These are phyloP conservation scores for Deakozyma indianensis DNA, from an alignment of 805 yeast genomes.

Conservation along the genomic window DNA sequence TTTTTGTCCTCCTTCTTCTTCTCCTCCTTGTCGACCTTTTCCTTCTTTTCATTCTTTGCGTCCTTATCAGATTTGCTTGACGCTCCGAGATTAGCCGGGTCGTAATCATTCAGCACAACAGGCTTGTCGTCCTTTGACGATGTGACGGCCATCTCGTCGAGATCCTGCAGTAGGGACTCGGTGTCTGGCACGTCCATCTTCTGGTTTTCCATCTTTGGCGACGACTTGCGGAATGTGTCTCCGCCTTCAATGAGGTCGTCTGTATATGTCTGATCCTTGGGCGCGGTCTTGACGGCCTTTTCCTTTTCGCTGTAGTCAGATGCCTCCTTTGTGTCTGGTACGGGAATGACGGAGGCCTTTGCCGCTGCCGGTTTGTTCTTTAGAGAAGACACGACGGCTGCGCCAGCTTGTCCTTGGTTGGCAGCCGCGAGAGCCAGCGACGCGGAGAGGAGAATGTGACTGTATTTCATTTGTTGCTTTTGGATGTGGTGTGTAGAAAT, in stretches of 20 bases:
- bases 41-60: slow-evolving; percentile 4
- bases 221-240: slow-evolving; percentile 17
- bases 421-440: neutral
- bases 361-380: neutral
- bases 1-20: neutral
- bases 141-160: slow-evolving; percentile 3
- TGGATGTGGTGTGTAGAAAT: no score
- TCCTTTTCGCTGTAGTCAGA: slow-evolving; percentile 8
- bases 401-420: neutral
- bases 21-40: slow-evolving; percentile 1
- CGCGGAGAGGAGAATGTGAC: neutral
- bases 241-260: slow-evolving; percentile 12
- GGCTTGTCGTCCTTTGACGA: slow-evolving; percentile 13
- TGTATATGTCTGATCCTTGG: slow-evolving; percentile 19
- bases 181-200: slow-evolving; percentile 14
- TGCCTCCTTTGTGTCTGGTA: neutral
- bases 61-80: slow-evolving; percentile 14
- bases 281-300: slow-evolving; percentile 20
- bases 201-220: slow-evolving; percentile 11
- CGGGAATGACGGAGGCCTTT: neutral
- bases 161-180: slow-evolving; percentile 8
- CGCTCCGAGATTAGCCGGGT: slow-evolving; percentile 21
- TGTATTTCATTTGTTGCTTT: neutral
- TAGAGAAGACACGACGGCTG: neutral
- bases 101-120: slow-evolving; percentile 23